phyloP scores from a whole-genome alignment of 768 basidiomycete species.

The Leccinellum albellum region DNA sequence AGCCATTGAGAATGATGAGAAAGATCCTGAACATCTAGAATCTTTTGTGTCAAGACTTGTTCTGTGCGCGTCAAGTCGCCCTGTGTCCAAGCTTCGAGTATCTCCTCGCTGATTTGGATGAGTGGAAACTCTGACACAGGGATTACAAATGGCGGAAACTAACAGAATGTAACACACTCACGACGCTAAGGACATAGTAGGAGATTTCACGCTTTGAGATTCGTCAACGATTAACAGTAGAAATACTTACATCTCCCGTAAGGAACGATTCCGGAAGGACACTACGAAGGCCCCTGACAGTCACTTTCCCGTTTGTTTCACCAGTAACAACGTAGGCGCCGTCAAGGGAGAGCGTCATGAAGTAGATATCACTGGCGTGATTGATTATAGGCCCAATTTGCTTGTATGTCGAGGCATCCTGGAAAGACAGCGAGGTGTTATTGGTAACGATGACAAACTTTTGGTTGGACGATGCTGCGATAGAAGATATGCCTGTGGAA shows the following conservation, averaged over 20 bases:
- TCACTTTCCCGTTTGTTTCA: not conserved
- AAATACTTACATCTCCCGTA: not conserved
- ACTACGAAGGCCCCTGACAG: not conserved
- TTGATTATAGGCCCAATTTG: not conserved
- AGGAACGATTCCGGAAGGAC: not conserved
- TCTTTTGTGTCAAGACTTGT: not conserved
- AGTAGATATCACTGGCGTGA: not conserved
- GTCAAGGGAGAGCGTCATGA: not conserved
- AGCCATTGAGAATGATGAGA: not conserved
- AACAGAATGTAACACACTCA: not conserved
- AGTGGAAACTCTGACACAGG: not conserved
- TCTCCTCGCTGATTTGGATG: not conserved
- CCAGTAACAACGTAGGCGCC: not conserved
- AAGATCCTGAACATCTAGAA: not conserved
- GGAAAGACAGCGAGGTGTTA: not conserved
- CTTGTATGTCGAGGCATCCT: not conserved
- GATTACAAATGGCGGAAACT: not conserved
- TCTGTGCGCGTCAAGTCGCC: not conserved
- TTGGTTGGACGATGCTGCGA: not conserved
- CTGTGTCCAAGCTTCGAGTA: not conserved
- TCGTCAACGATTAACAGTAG: not conserved
- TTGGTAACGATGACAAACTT: not conserved
- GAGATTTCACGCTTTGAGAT: not conserved
- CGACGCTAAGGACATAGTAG: not conserved
- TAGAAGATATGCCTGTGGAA: not conserved